Conservation (phyloP, 441 rosid genomes). For the Eruca vesicaria region DNA sequence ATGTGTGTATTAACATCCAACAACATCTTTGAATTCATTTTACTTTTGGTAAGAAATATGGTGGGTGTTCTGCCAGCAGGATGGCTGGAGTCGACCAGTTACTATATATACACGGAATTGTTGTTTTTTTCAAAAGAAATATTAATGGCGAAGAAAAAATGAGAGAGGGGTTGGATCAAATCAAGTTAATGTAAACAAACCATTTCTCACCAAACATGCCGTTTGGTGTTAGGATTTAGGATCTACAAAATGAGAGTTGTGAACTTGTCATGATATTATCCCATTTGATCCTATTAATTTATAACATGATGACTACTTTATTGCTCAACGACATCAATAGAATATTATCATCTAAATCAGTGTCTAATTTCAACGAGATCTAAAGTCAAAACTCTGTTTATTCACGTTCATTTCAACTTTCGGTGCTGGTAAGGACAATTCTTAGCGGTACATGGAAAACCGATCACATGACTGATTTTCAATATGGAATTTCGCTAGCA, state of each 20-base stretch:
- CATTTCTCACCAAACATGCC: constrained; percentile 3
- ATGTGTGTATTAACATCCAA: constrained; percentile 6
- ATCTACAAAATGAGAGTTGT: not conserved
- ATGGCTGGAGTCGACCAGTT: constrained; percentile 12
- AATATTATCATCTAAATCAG: not conserved
- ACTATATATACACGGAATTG: not conserved
- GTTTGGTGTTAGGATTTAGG: not conserved
- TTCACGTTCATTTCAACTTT: constrained; percentile 5
- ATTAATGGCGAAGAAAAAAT: constrained; percentile 6
- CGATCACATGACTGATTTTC: not conserved
- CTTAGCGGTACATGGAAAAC: not conserved
- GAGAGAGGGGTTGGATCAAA: not conserved
- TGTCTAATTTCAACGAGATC: constrained; percentile 4
- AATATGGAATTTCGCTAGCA: not conserved
- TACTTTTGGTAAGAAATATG: constrained; percentile 24
- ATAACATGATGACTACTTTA: not conserved
- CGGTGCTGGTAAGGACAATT: constrained; percentile 13
- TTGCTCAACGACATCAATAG: constrained; percentile 2
- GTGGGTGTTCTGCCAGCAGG: constrained; percentile 20
- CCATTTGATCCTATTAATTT: not conserved
- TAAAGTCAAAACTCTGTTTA: constrained; percentile 15
- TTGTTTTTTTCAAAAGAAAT: not conserved
- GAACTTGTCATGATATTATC: not conserved
- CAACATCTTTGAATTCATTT: constrained; percentile 12
- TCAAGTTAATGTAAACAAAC: constrained; percentile 9